Base-by-base conservation (phyloP, 495 filamentous ascomycete genomes). In the Staphylotrichum longicolle region DNA sequence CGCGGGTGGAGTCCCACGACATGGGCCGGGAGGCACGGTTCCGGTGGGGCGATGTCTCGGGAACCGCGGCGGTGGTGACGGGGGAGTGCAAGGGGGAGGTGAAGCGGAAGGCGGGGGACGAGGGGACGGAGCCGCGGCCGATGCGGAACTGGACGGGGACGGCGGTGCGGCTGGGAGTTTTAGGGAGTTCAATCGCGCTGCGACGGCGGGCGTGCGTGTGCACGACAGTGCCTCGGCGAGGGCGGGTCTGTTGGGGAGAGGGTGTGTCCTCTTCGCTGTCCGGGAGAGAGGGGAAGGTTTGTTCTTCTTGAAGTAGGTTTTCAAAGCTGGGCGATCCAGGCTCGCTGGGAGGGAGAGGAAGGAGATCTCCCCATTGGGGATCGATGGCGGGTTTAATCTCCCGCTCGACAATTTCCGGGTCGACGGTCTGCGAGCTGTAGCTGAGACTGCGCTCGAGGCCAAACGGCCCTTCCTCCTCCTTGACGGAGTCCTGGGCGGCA, bases 351-450 rank as follows among this genome's bases (percentile, higher is more conserved):
- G 82, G 82, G 54, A 85, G 66, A 35, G 80, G 81, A 46, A 85
- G 75, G 12, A 83, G 70, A 61, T 85, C 82, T 59, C 80, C 79
- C 63, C 78, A 80, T 54, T 76, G 77, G 27, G 82, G 82, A 69
- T 85, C 82, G 62, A 85, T 83, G 47, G 81, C 80, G 52, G 81
- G 80, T 66, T 80, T 78, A 61, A 85, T 78, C 58, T 73, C 71
- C 42, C 81, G 73, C 42, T 70, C 60, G 42, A 66, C 67, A 49
- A 77, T 70, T 62, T 83, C 82, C 11, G 79, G 80, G 61, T 85
- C 80, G 56, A 81, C 65, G 20, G 68, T 55, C 46, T 77, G 59
- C n/a, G 70, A 74, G 61, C 71, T 57, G 50, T 67, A 67, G 76
- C 70, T 68, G 56, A 67, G 32, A 67, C 60, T 69, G 56, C 63